Evolutionary conservation across 441 rosid genomes (phyloP), one percentile per base, ranked within the genome.

Genomic region (Arabidopsis hybrid): DNA sequence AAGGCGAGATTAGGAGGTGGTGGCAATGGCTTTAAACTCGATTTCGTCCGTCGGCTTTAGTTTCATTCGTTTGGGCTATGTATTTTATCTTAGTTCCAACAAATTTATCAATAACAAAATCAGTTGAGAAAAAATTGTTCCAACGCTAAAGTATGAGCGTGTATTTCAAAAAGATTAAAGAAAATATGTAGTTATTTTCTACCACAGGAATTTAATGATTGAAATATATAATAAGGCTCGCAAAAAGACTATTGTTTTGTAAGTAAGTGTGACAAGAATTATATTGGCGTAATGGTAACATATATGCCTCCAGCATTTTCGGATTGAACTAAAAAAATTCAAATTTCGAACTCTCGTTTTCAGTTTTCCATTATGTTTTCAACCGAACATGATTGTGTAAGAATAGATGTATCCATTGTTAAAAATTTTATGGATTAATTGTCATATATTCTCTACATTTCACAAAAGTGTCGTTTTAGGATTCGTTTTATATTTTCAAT

Each of bases 1-100:
- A 95, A 76, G 42, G 94, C 91, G 35, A 92, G 92, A 17, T 93
- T 93, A 5, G 21, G 21, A 18, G 21, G 21, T 18, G 21, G 21
- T 18, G 21, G 21, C 21, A 18, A 18, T 18, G 21, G 21, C 21
- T 18, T 18, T 18, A 18, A 18, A 18, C 21, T 60, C 35, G 9
- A 21, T 21, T 21, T 21, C 3, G 26, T 21, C 26, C 3, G 3
- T 21, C 26, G 3, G 26, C 26, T 21, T 21, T 21, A 21, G 26
- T 21, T 21, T 21, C 3, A 21, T 21, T 21, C 26, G 26, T 21
- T 21, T 21, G 26, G 26, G 26, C 3, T 21, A 2, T 21, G 26
- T 21, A 21, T 21, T 18, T 18, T 18, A 18, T 18, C 21, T 18
- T 18, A 18, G 21, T 18, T 18, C 21, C 21, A 18, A 18, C 21